Base-by-base conservation (phyloP, 768 basidiomycete species). In the Tephrocybe sp. region DNA sequence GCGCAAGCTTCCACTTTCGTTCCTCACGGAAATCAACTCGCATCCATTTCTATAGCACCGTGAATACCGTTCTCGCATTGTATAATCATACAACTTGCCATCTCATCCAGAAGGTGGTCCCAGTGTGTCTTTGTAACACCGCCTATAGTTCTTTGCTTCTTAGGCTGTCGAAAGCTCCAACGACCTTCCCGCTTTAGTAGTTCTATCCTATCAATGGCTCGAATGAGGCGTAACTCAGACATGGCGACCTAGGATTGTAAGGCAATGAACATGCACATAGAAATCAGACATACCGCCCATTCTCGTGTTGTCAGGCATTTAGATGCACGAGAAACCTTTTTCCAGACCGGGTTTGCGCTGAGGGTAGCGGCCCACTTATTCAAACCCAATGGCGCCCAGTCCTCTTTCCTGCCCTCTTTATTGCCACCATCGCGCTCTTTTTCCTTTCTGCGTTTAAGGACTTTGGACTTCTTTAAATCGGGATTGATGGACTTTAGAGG, bases 71-170 rank as follows among this genome's bases (percentile, higher is more conserved):
- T 2, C 5, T 1, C 12, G 9, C 11, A 26, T 5, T 40, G 14
- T 8, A 39, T 60, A 30, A 38, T 14, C 35, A 45, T 33, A 20
- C 23, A 16, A 72, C 80, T 59, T 48, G 91, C 92, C 93, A 98
- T 93, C 69, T 99, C 97, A 54, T 98, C 96, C 67, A 99, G 69
- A 31, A 99, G 74, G 67, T 94, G 89, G 65, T 98, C 97, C 92
- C 92, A 95, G 62, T 98, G 93, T 0, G 87, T 83, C 69, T 95
- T 97, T 2, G 75, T 72, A 43, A 85, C 58, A 1, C 85, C 83
- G 17, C 86, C 84, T 14, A 93, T 77, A 23, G 84, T 87, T 52
- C 89, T 78, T 62, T 95, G 91, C 68, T 94, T 96, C 69, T 96
- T 98, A 9, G 94, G 93, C 62, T 99, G 97, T 46, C 96, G 74